Evolutionary conservation across 1,284 basidiomycete species (phyloP), one percentile per base, ranked within the genome.

Genomic region (Puccinia hordei): DNA sequence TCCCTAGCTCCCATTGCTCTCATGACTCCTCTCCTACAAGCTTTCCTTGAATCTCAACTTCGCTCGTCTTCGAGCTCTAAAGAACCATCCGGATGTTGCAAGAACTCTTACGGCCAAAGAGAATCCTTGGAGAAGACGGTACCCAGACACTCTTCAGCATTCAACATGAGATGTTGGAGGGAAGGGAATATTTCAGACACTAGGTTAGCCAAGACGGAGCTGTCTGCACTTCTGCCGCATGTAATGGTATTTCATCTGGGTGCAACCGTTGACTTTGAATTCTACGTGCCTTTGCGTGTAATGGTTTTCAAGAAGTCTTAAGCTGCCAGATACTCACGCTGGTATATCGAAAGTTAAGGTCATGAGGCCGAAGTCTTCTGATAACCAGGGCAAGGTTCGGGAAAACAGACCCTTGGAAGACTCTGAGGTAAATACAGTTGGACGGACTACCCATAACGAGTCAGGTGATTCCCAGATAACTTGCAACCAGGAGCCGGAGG

Each of bases 11-110:
- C 66, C n/a, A 46, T 69, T 27, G 9, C 24, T 49, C 66, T 27
- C 35, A 46, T 69, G 66, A 44, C 66, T 33, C 66, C 66, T 69
- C 66, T 69, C 27, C 27, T 69, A 17, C 22, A 69, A 69, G 44
- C 66, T 49, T 46, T 69, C 22, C 66, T 69, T 19, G 66, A 69
- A 69, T 69, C 66, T 49, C 44, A 69, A 49, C 66, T 69, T 1
- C 66, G 46, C 33, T 69, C 44, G 13, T 41, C 44, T 69, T 51
- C 24, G 41, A 69, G 17, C 4, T 24, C 10, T n/a, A 27, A 41
- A 41, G 61, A 46, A 46, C 35, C 63, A 46, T 41, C 12, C n/a
- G 24, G 19, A 66, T 46, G 44, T 12, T 24, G 27, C 24, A 30
- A 49, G 5, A 22, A 24, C 3, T 46, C 41, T 49, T 27, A 51